Conservation (phyloP, 2,329 filamentous ascomycete genomes). For the Talaromyces sp. region DNA sequence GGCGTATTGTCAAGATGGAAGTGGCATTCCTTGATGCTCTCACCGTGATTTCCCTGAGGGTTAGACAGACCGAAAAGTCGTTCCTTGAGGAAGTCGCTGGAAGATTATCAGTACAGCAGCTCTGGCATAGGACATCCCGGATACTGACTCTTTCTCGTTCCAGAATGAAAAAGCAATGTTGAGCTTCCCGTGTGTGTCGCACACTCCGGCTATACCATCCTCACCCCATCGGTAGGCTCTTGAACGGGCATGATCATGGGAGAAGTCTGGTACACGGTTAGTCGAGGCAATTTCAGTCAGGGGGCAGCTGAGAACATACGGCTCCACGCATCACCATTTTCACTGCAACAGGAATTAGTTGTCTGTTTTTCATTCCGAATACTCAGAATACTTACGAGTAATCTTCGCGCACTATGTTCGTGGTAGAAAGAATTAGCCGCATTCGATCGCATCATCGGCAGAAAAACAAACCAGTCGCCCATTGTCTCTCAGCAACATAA, state of each 20-base stretch:
- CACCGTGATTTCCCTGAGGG: conserved; percentile 93
- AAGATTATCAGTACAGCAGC: not conserved
- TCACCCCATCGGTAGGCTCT: conserved; percentile 93
- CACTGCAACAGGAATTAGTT: conserved; percentile 42
- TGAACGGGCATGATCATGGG: conserved; percentile 84
- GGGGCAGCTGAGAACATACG: conserved; percentile 47
- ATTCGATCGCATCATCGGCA: not conserved
- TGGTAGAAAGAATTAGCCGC: not conserved
- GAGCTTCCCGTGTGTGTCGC: conserved; percentile 82
- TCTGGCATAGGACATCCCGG: not conserved
- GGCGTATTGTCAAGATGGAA: conserved; percentile 96
- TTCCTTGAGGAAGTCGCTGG: conserved; percentile 86
- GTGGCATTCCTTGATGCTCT: conserved; percentile 93
- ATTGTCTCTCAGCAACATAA: conserved; percentile 89
- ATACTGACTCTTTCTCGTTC: conserved; percentile 85
- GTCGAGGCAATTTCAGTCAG: not conserved
- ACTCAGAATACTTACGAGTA: conserved; percentile 60
- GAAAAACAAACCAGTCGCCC: conserved; percentile 70
- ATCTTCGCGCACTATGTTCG: conserved; percentile 70
- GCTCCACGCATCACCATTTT: conserved; percentile 89
- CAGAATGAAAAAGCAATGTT: conserved; percentile 96
- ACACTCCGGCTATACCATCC: conserved; percentile 93
- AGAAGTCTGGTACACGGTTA: conserved; percentile 63
- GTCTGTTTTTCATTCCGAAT: not conserved
- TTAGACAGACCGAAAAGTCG: conserved; percentile 92